Conservation (phyloP, 768 basidiomycete species). For the Melanogaster broomeanus region DNA sequence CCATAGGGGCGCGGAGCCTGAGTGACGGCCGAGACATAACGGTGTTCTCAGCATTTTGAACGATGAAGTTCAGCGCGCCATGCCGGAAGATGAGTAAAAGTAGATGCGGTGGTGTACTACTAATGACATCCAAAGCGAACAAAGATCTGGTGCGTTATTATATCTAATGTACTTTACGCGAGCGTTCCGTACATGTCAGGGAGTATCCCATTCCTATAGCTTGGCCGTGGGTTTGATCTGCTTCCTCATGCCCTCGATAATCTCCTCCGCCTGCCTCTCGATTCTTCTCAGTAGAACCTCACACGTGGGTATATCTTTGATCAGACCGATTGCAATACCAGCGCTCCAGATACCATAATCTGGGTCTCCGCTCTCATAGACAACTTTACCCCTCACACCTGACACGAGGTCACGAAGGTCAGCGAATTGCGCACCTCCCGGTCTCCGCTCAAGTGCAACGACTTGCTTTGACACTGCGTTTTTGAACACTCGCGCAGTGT, state of each 20-base stretch:
- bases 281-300: slow-evolving; percentile 65
- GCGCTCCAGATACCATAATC: slow-evolving; percentile 89
- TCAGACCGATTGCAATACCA: slow-evolving; percentile 66
- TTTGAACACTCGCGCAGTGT: slow-evolving; percentile 85
- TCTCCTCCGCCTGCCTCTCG: slow-evolving; percentile 74
- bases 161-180: too few species aligned
- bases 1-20: slow-evolving; percentile 82
- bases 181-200: too few species aligned
- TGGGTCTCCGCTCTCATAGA: slow-evolving; percentile 82
- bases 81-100: slow-evolving; percentile 12
- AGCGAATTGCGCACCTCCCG: slow-evolving; percentile 86
- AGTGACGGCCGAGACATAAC: slow-evolving; percentile 71
- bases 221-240: slow-evolving; percentile 17
- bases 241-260: slow-evolving; percentile 51
- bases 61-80: slow-evolving; percentile 47
- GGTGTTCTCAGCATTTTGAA: slow-evolving; percentile 73
- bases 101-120: too few species aligned
- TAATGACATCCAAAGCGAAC: too few species aligned
- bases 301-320: slow-evolving; percentile 85
- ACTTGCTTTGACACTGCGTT: slow-evolving; percentile 85
- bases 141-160: background rate
- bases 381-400: slow-evolving; percentile 65
- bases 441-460: slow-evolving; percentile 75
- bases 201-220: slow-evolving; percentile 17
- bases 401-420: slow-evolving; percentile 79